Percentiles rank a stretch among this genome's conserved stretches.
Conservation (phyloP, 768 basidiomycete genomes). For the Mycena kentingensis region DNA sequence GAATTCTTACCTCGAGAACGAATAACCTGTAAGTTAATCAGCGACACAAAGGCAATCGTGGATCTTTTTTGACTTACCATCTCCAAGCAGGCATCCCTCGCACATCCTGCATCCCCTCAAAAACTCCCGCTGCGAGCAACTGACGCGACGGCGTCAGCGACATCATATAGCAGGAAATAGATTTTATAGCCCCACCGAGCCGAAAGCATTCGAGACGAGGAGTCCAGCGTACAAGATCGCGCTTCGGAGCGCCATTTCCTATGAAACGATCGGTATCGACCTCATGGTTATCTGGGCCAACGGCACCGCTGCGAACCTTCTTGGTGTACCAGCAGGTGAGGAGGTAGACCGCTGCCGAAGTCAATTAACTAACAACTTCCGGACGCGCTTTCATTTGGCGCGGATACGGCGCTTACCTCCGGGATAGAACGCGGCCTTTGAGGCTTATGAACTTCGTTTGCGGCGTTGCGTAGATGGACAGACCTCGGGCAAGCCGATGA, state of each 20-base stretch:
- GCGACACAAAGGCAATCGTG: background rate
- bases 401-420: constrained; percentile 46
- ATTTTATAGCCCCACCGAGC: constrained; percentile 44
- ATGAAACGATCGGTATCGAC: constrained; percentile 18
- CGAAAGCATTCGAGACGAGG: constrained; percentile 68
- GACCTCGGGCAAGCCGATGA: constrained; percentile 65
- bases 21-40: constrained; percentile 52
- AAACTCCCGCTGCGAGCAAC: constrained; percentile 76
- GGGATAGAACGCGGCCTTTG: constrained; percentile 64
- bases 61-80: constrained; percentile 46
- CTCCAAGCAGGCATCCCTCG: constrained; percentile 71
- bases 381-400: background rate
- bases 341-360: constrained; percentile 34
- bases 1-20: constrained; percentile 54
- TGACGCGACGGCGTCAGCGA: constrained; percentile 31
- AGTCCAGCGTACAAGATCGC: constrained; percentile 62
- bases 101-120: constrained; percentile 67
- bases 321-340: constrained; percentile 60
- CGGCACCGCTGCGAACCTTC: constrained; percentile 39
- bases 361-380: background rate
- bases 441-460: background rate
- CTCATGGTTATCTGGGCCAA: constrained; percentile 4
- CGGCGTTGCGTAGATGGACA: background rate
- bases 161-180: background rate
- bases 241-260: constrained; percentile 69